A percentile compares a stretch with the other conserved stretches of the same genome.
Conservation (phyloP, 1,139 yeast genomes). For the Geotrichum restrictum region DNA sequence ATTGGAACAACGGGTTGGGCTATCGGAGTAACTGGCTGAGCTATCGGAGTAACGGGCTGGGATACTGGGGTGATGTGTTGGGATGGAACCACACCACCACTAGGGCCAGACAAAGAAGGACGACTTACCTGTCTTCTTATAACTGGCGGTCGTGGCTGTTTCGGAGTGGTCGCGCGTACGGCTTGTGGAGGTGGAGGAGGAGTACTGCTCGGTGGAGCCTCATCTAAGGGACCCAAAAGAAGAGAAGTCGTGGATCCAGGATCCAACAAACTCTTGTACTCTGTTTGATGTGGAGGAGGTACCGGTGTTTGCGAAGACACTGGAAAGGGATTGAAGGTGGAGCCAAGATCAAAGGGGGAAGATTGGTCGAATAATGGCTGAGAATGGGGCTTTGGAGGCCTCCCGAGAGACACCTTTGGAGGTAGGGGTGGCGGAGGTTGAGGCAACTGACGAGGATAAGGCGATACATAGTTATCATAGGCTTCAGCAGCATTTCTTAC, state of each 20-base stretch:
- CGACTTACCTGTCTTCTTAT: slow-evolving; percentile 17
- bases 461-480: slow-evolving; percentile 3
- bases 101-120: background rate
- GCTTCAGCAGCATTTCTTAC: background rate
- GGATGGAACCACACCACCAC: background rate
- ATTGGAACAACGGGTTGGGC: background rate
- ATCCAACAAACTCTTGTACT: slow-evolving; percentile 5
- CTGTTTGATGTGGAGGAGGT: slow-evolving; percentile 11
- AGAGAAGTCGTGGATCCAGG: slow-evolving; percentile 7
- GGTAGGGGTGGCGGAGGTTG: slow-evolving; percentile 18
- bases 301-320: background rate
- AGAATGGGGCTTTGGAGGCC: slow-evolving; percentile 5
- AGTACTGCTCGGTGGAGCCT: background rate
- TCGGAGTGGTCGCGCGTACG: background rate
- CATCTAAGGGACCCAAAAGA: background rate
- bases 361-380: slow-evolving; percentile 9
- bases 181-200: background rate
- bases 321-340: background rate
- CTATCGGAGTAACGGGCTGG: background rate
- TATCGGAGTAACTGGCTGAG: background rate
- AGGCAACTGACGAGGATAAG: background rate
- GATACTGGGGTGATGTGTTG: background rate
- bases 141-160: slow-evolving; percentile 7
- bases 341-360: background rate
- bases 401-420: slow-evolving; percentile 16